Evolutionary conservation across 345 rosid species (phyloP).

Genomic region (Syzygium aqueum): DNA sequence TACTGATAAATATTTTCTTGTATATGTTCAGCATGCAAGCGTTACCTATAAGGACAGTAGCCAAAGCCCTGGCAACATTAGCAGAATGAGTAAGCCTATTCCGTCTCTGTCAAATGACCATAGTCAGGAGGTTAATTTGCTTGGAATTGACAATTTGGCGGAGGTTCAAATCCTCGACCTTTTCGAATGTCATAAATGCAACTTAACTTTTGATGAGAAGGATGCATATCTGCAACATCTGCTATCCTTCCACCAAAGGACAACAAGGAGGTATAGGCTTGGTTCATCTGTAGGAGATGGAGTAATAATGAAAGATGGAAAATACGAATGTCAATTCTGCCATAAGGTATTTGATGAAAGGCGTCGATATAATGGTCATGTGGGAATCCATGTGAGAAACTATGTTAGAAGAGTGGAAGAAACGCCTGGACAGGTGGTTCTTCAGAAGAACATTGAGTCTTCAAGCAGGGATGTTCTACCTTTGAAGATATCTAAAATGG

Average conservation of each 20-base stretch:
- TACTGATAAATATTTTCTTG: background rate
- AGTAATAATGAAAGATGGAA: conserved; percentile 63
- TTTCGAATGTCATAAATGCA: conserved; percentile 69
- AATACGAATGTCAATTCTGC: conserved; percentile 76
- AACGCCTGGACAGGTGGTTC: conserved; percentile 23
- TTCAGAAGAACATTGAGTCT: conserved; percentile 22
- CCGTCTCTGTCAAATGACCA: conserved; percentile 4
- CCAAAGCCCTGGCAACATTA: conserved; percentile 9
- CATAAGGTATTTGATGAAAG: conserved; percentile 70
- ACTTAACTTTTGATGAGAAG: conserved; percentile 49
- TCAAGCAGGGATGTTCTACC: conserved; percentile 27
- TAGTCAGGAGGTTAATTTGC: conserved; percentile 18
- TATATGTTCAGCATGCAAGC: conserved; percentile 18
- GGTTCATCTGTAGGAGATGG: conserved; percentile 80
- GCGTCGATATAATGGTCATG: conserved; percentile 63
- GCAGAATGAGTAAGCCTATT: background rate
- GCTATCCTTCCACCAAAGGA: conserved; percentile 55
- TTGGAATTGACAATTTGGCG: conserved; percentile 41
- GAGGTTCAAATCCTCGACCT: conserved; percentile 49
- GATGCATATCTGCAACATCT: conserved; percentile 64
- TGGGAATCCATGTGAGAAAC: conserved; percentile 65
- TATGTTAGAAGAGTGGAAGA: conserved; percentile 58
- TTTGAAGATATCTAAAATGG: conserved; percentile 60
- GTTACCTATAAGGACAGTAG: conserved; percentile 16
- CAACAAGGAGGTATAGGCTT: conserved; percentile 51